phyloP scores from a whole-genome alignment of 768 basidiomycete species.

The Amylocystis lapponica region DNA sequence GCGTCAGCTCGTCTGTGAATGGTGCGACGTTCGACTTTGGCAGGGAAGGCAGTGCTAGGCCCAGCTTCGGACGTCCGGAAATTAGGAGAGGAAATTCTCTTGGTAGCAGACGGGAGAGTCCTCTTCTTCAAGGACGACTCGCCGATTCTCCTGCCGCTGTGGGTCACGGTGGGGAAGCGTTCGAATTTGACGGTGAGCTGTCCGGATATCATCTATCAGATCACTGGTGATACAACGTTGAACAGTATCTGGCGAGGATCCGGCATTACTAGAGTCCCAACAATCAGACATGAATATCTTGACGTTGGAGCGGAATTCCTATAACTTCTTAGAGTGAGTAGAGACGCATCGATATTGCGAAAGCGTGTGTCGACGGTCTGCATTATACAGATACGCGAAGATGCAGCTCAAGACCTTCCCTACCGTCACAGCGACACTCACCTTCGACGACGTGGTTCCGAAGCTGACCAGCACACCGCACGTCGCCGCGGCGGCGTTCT shows the following conservation, averaged over 20 bases:
- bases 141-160: conserved; percentile 47
- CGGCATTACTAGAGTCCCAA: conserved; percentile 39
- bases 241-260: conserved; percentile 25
- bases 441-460: conserved; percentile 65
- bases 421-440: conserved; percentile 37
- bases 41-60: conserved; percentile 35
- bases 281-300: conserved; percentile 49
- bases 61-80: conserved; percentile 49
- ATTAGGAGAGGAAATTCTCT: conserved; percentile 45
- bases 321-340: conserved; percentile 74
- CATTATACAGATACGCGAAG: conserved; percentile 56
- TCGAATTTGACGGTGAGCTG: conserved; percentile 56
- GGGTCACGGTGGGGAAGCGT: conserved; percentile 53
- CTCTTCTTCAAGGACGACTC: conserved; percentile 37
- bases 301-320: conserved; percentile 68
- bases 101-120: conserved; percentile 52
- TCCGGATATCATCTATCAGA: conserved; percentile 12
- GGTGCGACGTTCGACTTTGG: conserved; percentile 31
- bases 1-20: conserved; percentile 50
- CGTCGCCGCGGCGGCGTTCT: conserved; percentile 78
- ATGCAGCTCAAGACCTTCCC: conserved; percentile 67
- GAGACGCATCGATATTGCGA: background rate
- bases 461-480: conserved; percentile 60
- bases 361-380: conserved; percentile 5
- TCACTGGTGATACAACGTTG: background rate